Percentiles rank a stretch among this genome's conserved stretches.
phyloP scores from a whole-genome alignment of 257 asterid species.

The Lycium ferocissimum region DNA sequence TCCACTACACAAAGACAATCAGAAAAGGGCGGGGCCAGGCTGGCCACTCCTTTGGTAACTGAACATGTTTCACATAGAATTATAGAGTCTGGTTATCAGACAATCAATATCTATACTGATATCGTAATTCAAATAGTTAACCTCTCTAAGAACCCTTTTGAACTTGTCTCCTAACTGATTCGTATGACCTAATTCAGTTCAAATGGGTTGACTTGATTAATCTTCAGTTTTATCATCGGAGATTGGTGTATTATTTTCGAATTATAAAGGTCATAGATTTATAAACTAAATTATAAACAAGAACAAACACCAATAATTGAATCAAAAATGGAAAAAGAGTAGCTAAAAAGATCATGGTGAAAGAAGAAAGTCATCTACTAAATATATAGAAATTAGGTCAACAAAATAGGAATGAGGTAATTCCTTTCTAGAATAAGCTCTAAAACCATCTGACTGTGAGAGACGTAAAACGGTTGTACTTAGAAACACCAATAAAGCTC shows the following conservation, averaged over 20 bases:
- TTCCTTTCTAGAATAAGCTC: neutral
- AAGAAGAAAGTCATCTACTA: neutral
- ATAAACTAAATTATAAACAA: conserved; percentile 25
- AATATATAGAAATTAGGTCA: conserved; percentile 1
- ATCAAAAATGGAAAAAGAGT: conserved; percentile 6
- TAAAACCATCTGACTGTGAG: neutral
- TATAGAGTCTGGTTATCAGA: neutral
- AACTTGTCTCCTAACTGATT: neutral
- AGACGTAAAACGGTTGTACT: neutral
- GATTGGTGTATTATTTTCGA: neutral
- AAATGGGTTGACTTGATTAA: neutral
- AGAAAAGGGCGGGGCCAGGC: neutral
- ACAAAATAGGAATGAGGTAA: conserved; percentile 17
- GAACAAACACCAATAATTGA: conserved; percentile 1
- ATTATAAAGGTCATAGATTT: neutral
- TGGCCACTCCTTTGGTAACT: neutral
- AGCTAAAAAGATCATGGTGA: conserved; percentile 14
- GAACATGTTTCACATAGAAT: neutral
- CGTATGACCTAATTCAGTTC: conserved; percentile 10
- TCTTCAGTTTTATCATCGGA: neutral
- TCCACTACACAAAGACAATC: conserved; percentile 5
- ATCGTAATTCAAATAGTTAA: neutral
- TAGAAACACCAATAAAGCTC: neutral
- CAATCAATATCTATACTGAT: neutral
- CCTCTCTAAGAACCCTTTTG: neutral